Evolutionary conservation across 331 rosid genomes (phyloP), one percentile per base, ranked within the genome.

Genomic region (Malus hybrid): DNA sequence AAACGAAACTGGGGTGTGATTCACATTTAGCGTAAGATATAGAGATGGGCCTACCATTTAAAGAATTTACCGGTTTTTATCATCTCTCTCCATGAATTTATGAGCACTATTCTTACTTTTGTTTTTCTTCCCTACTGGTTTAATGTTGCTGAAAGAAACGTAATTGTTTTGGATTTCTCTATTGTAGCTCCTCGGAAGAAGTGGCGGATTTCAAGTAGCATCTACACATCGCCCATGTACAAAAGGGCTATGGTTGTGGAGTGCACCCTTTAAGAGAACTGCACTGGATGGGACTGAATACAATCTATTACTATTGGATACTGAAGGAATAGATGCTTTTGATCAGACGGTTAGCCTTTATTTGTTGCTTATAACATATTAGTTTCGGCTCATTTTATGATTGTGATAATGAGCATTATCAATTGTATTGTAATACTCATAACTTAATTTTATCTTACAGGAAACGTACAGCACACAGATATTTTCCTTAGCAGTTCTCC

Each of bases 291-390:
- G 96, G 74, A 92, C 97, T 28, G 96, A 89, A 70, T 95, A 88
- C 83, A 95, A 75, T 82, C 94, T 95, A 19, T 79, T 95, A 72
- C 87, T 92, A 54, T 77, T 95, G 73, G 98, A 92, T 69, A 92
- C 91, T 71, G 98, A 95, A 86, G 98, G 99, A 79, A 95, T 95
- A 77, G 98, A 95, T 86, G 94, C 97, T 69, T 92, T 85, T 83
- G 98, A 95, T 85, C 99, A 95, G 83, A 92, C 99, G 78, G 99
- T 95, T 29, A 69, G 95, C 32, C 62, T 80, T 80, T 63, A 29
- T 61, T 68, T 33, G 36, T 32, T 44, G 52, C 73, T 39, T 50
- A 62, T 39, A 36, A 57, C 12, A 2, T 70, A n/a, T 32, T n/a
- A 57, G 67, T 39, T 27, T 54, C 12, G 50, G 10, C 6, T 29